Conservation (phyloP, 2,329 filamentous ascomycete species). For the Teratosphaeriaceae sp. region DNA sequence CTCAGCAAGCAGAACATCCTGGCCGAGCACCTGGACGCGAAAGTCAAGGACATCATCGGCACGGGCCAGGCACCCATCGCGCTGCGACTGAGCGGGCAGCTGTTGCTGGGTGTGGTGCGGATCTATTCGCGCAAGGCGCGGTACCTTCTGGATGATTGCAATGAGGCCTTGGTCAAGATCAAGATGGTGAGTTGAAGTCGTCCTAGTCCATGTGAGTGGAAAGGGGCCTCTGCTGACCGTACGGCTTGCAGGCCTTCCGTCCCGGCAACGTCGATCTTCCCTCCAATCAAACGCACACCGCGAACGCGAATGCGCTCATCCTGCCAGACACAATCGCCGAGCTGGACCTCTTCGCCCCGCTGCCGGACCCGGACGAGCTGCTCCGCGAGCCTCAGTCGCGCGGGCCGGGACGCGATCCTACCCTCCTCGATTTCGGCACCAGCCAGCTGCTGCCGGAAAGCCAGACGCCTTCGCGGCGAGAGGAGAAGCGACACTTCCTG, state of each 20-base stretch:
- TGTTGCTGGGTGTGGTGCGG: constrained; percentile 89
- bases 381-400: constrained; percentile 38
- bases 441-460: constrained; percentile 68
- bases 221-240: neutral
- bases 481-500: constrained; percentile 35
- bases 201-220: neutral
- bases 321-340: constrained; percentile 90
- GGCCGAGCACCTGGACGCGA: constrained; percentile 89
- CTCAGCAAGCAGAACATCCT: constrained; percentile 94
- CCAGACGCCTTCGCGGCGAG: constrained; percentile 22
- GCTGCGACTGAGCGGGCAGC: constrained; percentile 84
- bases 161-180: constrained; percentile 94
- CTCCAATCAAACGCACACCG: constrained; percentile 65
- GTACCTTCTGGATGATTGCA: constrained; percentile 94
- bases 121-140: constrained; percentile 97
- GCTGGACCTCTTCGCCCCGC: constrained; percentile 70
- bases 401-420: constrained; percentile 34
- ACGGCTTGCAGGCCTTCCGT: constrained; percentile 71
- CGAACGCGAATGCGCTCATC: constrained; percentile 78
- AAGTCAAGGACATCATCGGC: constrained; percentile 90
- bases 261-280: constrained; percentile 95
- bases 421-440: constrained; percentile 49
- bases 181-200: constrained; percentile 67
- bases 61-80: constrained; percentile 92
- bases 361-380: constrained; percentile 81